Evolutionary conservation across 108 stramenopile species (phyloP).

Genomic region (Cyclotella kingstonii): DNA sequence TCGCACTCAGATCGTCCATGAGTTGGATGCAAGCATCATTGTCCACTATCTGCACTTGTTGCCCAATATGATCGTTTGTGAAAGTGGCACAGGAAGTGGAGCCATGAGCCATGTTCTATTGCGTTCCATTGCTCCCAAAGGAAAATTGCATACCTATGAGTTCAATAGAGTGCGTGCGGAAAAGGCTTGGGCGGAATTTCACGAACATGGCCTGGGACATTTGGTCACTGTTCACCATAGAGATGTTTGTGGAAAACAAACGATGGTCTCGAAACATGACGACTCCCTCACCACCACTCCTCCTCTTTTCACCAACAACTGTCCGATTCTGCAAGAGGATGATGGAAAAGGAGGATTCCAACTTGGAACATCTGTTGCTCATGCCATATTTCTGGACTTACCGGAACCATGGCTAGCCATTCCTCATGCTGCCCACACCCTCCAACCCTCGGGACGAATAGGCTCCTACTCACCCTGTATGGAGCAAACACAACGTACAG

Average conservation of each 20-base stretch:
- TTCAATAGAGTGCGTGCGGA: slow-evolving; percentile 84
- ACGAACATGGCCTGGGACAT: slow-evolving; percentile 69
- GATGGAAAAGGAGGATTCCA: slow-evolving; percentile 67
- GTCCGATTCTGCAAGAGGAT: slow-evolving; percentile 29
- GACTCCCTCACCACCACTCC: background rate
- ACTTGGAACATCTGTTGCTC: slow-evolving; percentile 59
- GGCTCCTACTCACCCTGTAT: slow-evolving; percentile 94
- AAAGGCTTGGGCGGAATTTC: slow-evolving; percentile 83
- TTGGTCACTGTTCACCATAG: slow-evolving; percentile 71
- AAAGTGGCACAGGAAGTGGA: slow-evolving; percentile 91
- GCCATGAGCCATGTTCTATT: slow-evolving; percentile 82
- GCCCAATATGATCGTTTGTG: slow-evolving; percentile 88
- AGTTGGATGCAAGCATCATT: slow-evolving; percentile 86
- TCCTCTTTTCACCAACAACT: background rate
- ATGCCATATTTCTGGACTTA: slow-evolving; percentile 92
- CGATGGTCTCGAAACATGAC: background rate
- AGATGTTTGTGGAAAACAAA: slow-evolving; percentile 83
- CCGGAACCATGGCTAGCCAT: slow-evolving; percentile 95
- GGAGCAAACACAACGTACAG: slow-evolving; percentile 88
- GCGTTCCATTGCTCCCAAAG: slow-evolving; percentile 86
- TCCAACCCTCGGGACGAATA: slow-evolving; percentile 72
- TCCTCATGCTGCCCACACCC: slow-evolving; percentile 70
- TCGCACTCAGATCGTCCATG: slow-evolving; percentile 93
- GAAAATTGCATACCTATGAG: slow-evolving; percentile 89
- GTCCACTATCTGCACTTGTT: slow-evolving; percentile 70